Base-by-base conservation (phyloP, 495 filamentous ascomycete genomes). In the Thozetella sp. region DNA sequence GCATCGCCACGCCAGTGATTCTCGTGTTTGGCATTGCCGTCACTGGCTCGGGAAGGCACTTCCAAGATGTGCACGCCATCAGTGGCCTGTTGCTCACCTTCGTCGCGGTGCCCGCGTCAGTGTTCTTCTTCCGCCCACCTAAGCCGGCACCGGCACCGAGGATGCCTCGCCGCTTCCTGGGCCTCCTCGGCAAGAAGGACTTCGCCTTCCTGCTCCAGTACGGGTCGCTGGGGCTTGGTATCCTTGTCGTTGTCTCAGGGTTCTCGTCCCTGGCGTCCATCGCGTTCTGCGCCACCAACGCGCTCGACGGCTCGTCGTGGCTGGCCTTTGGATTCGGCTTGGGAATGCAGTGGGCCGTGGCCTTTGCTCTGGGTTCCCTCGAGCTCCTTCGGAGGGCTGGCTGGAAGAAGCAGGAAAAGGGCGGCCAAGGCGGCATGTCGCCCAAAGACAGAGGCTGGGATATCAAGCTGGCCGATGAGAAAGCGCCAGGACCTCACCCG, bases 211-310 rank as follows among this genome's bases (percentile, higher is more conserved):
- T 48, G 10, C 20, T 48, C 11, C 43, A 48, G 3, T 48, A 13
- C 43, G n/a, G 9, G 3, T 48, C 43, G 4, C 9, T 48, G 9
- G 6, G 6, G 3, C 4, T 48, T 3, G 43, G 43, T n/a, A 48
- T 48, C n/a, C n/a, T 48, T 10, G 43, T 48, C 9, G 43, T 48
- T n/a, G 11, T 48, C 43, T 15, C 43, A 4, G 43, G 43, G 10
- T 48, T 48, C n/a, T 9, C 43, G n/a, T 10, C 9, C 43, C 43
- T 48, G 4, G 9, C 43, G 10, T 13, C 43, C 43, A n/a, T 48
- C n/a, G 43, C 43, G n/a, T n/a, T 48, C 43, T 48, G 43, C n/a
- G n/a, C 43, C 43, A 48, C n/a, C 43, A 48, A 48, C n/a, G 43
- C n/a, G n/a, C 9, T 48, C 9, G 43, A 48, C n/a, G 43, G 43